A percentile compares a stretch with the other conserved stretches of the same genome.
Evolutionary conservation across 495 filamentous ascomycete genomes (phyloP).

Genomic region (Parachaetomium inaequale): DNA sequence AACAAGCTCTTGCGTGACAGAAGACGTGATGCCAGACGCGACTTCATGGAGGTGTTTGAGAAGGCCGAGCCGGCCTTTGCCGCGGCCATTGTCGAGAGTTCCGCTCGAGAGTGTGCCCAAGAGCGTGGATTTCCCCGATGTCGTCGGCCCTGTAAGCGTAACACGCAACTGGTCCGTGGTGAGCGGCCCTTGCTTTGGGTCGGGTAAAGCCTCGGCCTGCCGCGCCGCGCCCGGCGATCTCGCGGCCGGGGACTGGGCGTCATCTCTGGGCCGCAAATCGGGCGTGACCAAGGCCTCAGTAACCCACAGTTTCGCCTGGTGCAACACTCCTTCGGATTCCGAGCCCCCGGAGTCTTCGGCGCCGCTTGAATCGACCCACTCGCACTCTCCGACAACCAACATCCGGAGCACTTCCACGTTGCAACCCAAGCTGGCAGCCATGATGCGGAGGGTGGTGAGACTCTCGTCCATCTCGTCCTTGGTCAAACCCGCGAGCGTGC

Average conservation of each 20-base stretch:
- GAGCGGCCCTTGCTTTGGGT: conserved; percentile 33
- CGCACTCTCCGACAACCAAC: conserved; percentile 82
- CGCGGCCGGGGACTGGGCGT: conserved; percentile 1
- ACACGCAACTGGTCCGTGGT: conserved; percentile 78
- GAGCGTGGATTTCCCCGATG: conserved; percentile 90
- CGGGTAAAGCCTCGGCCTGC: conserved; percentile 18
- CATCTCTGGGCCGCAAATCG: conserved; percentile 31
- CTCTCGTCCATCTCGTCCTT: conserved; percentile 90
- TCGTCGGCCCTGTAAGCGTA: conserved; percentile 83
- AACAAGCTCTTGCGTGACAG: conserved; percentile 85
- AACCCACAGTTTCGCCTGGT: conserved; percentile 69
- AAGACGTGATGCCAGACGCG: conserved; percentile 84
- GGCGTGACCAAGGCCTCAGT: conserved; percentile 66
- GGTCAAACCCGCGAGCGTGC: conserved; percentile 83
- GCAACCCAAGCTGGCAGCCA: conserved; percentile 91
- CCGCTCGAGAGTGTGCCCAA: conserved; percentile 84
- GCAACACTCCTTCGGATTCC: conserved; percentile 18
- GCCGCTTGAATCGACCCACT: conserved; percentile 53
- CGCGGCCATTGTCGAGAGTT: conserved; percentile 85
- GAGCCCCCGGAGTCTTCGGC: conserved; percentile 7
- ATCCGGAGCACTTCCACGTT: conserved; percentile 76
- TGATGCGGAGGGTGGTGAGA: conserved; percentile 72
- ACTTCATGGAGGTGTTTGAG: conserved; percentile 96
- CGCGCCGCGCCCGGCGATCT: conserved; percentile 15
- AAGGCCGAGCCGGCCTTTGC: conserved; percentile 79